Conservation (phyloP, 345 rosid genomes). For the Gynandropsis gynandra region DNA sequence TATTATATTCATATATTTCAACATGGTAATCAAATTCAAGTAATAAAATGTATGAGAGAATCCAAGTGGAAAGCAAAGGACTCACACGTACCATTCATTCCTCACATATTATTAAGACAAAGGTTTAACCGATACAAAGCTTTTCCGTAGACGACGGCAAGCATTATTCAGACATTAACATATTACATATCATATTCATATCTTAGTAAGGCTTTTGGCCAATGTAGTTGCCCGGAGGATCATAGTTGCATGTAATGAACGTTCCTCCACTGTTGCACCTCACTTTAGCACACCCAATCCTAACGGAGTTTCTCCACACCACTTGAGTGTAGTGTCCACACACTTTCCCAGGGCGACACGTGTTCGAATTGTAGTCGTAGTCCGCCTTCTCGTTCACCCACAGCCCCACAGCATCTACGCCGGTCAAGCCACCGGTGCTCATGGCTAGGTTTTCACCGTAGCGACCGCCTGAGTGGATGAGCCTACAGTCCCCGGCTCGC, state of each 20-base stretch:
- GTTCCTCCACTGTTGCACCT: constrained; percentile 40
- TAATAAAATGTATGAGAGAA: too few relatives aligned
- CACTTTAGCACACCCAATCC: constrained; percentile 61
- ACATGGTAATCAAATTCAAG: too few relatives aligned
- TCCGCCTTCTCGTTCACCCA: constrained; percentile 34
- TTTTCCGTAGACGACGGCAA: too few relatives aligned
- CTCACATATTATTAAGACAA: too few relatives aligned
- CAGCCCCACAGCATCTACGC: constrained; percentile 23
- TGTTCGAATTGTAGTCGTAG: constrained; percentile 41
- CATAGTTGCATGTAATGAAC: constrained; percentile 53
- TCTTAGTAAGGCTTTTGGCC: constrained; percentile 39
- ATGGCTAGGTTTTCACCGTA: constrained; percentile 36
- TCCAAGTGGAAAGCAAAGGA: too few relatives aligned
- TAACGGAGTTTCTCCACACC: constrained; percentile 48
- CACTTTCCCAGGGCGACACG: constrained; percentile 28
- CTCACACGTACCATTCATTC: too few relatives aligned
- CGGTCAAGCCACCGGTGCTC: constrained; percentile 21
- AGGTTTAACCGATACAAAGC: too few relatives aligned
- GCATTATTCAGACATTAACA: background rate
- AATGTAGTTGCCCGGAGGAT: constrained; percentile 40
- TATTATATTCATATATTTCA: too few relatives aligned
- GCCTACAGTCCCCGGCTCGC: constrained; percentile 20
- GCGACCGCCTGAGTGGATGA: constrained; percentile 25
- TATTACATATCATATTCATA: too few relatives aligned
- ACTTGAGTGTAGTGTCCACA: constrained; percentile 73